Evolutionary conservation across 129 eudicot genomes (phyloP), one percentile per base, ranked within the genome.

Genomic region (Cynara cardunculus): DNA sequence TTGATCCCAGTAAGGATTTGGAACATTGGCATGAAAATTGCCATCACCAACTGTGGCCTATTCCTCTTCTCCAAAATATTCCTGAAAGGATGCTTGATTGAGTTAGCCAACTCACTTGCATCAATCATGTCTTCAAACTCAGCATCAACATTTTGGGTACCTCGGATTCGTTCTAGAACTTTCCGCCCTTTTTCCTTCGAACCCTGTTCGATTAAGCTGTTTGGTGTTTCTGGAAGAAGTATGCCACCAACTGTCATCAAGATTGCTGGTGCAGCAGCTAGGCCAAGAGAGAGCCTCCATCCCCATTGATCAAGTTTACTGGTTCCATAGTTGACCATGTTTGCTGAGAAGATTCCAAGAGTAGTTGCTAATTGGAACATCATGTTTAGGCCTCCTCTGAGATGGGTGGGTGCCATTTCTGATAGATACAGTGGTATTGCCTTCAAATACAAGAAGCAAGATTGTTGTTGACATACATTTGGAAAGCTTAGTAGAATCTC

Each of bases 1-100:
- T 95, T 95, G 59, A 95, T 95, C 37, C 99, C 99, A 7, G 99
- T 95, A 4, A 95, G 94, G 39, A 92, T 92, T 83, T 95, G 99
- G 59, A 92, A 95, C 73, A 84, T 88, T 0, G 99, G 99, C 97
- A 95, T 95, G 76, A 68, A 90, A 32, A 95, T 87, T 3, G 97
- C 99, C 96, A 95, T 90, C 73, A 89, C 86, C 56, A 95, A 78
- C 85, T 95, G 99, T 0, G 99, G 99, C 72, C 97, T 72, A 37
- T 95, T 90, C 83, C 93, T 82, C 81, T 16, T 87, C 84, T 87
- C 46, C 3, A 95, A 84, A 16, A 95, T 92, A 86, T 92, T 95
- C 46, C 94, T 87, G 21, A 90, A 89, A 3, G 99, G 99, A 78
- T 95, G 91, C 81, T 90, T 86, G 74, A 92, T 79, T 1, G 94